Conservation (phyloP, 148 eudicot genomes). For the Camellia granthamiana region DNA sequence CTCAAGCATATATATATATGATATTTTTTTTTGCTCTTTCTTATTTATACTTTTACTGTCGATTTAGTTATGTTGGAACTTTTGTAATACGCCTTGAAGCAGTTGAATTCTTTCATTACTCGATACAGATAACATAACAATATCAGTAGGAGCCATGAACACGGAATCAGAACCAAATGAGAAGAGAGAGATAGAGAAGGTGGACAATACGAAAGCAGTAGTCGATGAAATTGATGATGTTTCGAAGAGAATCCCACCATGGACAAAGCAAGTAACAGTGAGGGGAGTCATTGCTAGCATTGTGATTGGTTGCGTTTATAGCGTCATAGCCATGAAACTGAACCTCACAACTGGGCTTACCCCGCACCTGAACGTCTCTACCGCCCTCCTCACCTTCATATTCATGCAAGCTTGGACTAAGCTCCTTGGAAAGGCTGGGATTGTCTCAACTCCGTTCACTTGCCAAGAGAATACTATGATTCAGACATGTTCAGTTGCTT, state of each 20-base stretch:
- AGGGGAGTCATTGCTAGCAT: slow-evolving; percentile 61
- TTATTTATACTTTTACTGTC: too few species aligned
- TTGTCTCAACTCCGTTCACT: slow-evolving; percentile 61
- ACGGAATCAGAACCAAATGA: not conserved
- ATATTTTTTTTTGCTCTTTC: not conserved
- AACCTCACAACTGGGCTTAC: slow-evolving; percentile 75
- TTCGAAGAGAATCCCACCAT: slow-evolving; percentile 48
- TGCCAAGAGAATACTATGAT: slow-evolving; percentile 88
- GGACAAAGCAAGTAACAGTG: slow-evolving; percentile 65
- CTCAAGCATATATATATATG: not conserved
- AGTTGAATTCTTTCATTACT: not conserved
- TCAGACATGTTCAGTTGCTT: slow-evolving; percentile 83
- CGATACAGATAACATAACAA: not conserved
- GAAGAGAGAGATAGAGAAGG: slow-evolving; percentile 28
- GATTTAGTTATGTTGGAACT: too few species aligned
- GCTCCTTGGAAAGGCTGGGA: slow-evolving; percentile 40
- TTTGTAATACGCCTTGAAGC: not conserved
- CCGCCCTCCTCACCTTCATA: slow-evolving; percentile 73
- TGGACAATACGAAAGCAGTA: slow-evolving; percentile 13
- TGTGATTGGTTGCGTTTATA: slow-evolving; percentile 52
- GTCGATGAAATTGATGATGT: slow-evolving; percentile 5
- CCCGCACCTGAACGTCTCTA: slow-evolving; percentile 72
- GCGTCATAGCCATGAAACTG: slow-evolving; percentile 74
- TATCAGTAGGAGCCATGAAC: not conserved
- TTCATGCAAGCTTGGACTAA: slow-evolving; percentile 58